Conservation (phyloP, 257 asterid species). For the Lantana camara region DNA sequence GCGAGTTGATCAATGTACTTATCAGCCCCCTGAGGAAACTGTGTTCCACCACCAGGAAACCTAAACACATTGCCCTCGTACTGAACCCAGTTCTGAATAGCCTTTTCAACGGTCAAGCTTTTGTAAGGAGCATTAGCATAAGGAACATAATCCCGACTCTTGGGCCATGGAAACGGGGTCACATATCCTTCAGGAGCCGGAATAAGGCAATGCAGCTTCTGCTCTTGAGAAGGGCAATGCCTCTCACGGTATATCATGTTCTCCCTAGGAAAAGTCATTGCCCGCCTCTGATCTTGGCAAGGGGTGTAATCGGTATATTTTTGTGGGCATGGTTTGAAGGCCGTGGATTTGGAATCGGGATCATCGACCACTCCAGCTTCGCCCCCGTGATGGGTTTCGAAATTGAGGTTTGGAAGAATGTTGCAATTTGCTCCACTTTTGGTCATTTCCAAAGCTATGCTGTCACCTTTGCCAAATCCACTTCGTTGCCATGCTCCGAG, state of each 20-base stretch:
- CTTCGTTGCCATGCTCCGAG: constrained; percentile 69
- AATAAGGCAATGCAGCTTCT: constrained; percentile 55
- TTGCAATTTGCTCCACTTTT: constrained; percentile 50
- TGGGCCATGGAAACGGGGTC: constrained; percentile 65
- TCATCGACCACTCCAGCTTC: constrained; percentile 45
- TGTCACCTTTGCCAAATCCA: constrained; percentile 59
- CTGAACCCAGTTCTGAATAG: constrained; percentile 71
- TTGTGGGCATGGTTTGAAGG: constrained; percentile 45
- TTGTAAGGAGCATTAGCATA: constrained; percentile 66
- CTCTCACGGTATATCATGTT: constrained; percentile 60
- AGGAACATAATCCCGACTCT: constrained; percentile 69
- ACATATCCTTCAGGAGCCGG: constrained; percentile 67
- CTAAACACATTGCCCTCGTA: constrained; percentile 64
- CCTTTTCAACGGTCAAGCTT: constrained; percentile 67
- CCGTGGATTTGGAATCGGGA: constrained; percentile 33
- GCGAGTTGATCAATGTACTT: constrained; percentile 68
- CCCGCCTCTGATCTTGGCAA: constrained; percentile 61
- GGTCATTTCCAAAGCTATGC: constrained; percentile 39
- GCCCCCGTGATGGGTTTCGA: constrained; percentile 56
- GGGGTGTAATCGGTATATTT: constrained; percentile 58
- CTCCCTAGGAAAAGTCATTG: constrained; percentile 50
- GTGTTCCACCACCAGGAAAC: constrained; percentile 73
- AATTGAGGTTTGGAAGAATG: constrained; percentile 51
- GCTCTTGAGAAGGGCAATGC: constrained; percentile 49
- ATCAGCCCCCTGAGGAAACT: constrained; percentile 71